Conservation (phyloP, 768 basidiomycete species). For the Holtermannia corniformis region DNA sequence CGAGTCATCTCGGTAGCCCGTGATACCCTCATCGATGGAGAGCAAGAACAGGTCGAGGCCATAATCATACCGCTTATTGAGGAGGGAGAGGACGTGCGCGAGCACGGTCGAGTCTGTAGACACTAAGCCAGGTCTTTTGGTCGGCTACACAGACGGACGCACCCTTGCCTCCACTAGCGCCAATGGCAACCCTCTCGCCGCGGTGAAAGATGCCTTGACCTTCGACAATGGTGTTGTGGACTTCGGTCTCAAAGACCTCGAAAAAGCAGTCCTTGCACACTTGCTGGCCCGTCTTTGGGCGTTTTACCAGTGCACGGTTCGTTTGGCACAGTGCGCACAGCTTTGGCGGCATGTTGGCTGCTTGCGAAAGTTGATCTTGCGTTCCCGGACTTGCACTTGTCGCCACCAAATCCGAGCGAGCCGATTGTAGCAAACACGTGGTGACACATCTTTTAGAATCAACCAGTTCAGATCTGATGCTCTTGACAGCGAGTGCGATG, state of each 20-base stretch:
- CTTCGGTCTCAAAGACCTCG: slow-evolving; percentile 93
- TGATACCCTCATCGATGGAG: slow-evolving; percentile 97
- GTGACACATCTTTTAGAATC: too few species aligned
- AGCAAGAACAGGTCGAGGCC: slow-evolving; percentile 82
- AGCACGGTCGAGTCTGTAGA: slow-evolving; percentile 86
- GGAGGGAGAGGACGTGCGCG: slow-evolving; percentile 89
- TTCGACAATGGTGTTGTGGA: slow-evolving; percentile 87
- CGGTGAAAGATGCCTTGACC: slow-evolving; percentile 66
- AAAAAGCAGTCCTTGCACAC: slow-evolving; percentile 88
- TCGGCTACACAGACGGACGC: slow-evolving; percentile 10
- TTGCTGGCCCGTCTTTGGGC: slow-evolving; percentile 95
- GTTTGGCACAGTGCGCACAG: slow-evolving; percentile 67
- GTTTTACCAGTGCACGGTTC: slow-evolving; percentile 73
- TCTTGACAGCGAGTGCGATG: too few species aligned
- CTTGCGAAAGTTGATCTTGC: too few species aligned
- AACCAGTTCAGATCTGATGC: too few species aligned
- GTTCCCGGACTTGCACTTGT: background rate
- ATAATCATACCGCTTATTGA: slow-evolving; percentile 90
- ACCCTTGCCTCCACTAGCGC: slow-evolving; percentile 98
- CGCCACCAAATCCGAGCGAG: too few species aligned
- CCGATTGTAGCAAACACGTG: too few species aligned
- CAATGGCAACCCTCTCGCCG: slow-evolving; percentile 90
- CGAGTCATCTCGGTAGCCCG: slow-evolving; percentile 95
- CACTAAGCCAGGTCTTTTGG: background rate
- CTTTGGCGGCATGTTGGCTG: slow-evolving; percentile 62